Conservation (phyloP, 2,329 filamentous ascomycete genomes). For the Fusarium cicatricum region DNA sequence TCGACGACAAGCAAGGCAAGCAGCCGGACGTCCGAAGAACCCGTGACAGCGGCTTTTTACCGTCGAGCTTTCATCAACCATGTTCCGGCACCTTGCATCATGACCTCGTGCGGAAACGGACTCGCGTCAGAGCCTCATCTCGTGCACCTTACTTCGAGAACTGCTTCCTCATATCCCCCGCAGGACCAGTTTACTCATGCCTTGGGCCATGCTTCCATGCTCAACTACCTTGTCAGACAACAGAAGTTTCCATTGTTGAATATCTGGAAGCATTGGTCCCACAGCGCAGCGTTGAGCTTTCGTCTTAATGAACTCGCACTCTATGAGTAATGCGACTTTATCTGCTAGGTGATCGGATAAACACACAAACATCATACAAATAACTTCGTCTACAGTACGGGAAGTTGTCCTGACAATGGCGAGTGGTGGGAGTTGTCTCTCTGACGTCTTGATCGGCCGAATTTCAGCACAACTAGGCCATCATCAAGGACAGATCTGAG, state of each 20-base stretch:
- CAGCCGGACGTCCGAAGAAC: slow-evolving; percentile 16
- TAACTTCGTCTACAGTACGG: background rate
- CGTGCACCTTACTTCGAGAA: background rate
- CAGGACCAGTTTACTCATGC: slow-evolving; percentile 9
- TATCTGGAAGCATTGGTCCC: slow-evolving; percentile 11
- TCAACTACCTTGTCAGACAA: slow-evolving; percentile 10
- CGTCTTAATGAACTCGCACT: slow-evolving; percentile 12
- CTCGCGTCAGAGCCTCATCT: slow-evolving; percentile 13
- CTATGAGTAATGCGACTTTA: slow-evolving; percentile 17
- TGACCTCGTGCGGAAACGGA: background rate
- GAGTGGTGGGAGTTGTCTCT: background rate
- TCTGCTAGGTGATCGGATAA: slow-evolving; percentile 8
- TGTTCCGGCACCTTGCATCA: slow-evolving; percentile 3
- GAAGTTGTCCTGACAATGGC: background rate
- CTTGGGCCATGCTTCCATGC: slow-evolving; percentile 6
- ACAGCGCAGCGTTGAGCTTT: slow-evolving; percentile 16
- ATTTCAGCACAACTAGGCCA: background rate
- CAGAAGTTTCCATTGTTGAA: slow-evolving; percentile 19
- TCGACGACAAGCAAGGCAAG: slow-evolving; percentile 22
- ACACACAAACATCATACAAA: slow-evolving; percentile 2
- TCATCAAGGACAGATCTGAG: background rate
- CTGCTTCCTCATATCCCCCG: background rate
- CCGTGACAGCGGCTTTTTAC: slow-evolving; percentile 11
- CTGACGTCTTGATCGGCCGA: background rate
- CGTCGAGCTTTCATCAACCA: slow-evolving; percentile 8